These are phyloP conservation scores for Ichthyophthirius multifiliis DNA, from an alignment of 169 alveolate genomes.

Conservation along the genomic window DNA sequence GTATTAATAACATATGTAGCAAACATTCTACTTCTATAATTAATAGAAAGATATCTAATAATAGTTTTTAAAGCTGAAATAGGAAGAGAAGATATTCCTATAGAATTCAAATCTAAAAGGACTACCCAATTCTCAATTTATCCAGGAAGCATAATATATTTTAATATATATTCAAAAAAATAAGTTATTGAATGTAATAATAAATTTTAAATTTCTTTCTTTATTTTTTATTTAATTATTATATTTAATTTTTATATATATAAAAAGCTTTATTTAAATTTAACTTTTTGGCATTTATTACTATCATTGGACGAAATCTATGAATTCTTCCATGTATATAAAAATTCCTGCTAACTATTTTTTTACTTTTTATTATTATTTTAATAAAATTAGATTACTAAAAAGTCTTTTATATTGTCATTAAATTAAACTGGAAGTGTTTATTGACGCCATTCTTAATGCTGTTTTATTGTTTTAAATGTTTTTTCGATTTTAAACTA, in stretches of 20 bases:
- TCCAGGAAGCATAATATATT: neutral
- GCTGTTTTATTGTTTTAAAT: neutral
- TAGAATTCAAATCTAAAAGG: neutral
- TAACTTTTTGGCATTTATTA: neutral
- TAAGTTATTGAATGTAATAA: no score
- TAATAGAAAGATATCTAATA: neutral
- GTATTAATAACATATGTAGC: neutral
- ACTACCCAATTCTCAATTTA: constrained; percentile 20
- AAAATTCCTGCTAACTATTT: neutral
- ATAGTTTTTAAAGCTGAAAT: neutral
- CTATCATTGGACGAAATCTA: constrained; percentile 12
- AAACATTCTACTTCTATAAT: constrained; percentile 11
- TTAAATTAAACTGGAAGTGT: neutral
- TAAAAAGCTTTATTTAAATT: neutral
- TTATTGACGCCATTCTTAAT: constrained; percentile 1
- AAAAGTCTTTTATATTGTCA: neutral
- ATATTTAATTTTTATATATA: no score
- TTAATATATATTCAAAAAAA: constrained; percentile 5
- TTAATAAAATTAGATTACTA: neutral
- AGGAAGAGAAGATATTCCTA: neutral
- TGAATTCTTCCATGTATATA: constrained; percentile 5
- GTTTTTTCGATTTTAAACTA: constrained; percentile 9
- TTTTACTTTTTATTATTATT: neutral
- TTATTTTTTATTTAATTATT: no score
- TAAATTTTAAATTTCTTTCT: no score